phyloP scores from a whole-genome alignment of 2,329 filamentous ascomycete species.

The Colletotrichum truncatum region DNA sequence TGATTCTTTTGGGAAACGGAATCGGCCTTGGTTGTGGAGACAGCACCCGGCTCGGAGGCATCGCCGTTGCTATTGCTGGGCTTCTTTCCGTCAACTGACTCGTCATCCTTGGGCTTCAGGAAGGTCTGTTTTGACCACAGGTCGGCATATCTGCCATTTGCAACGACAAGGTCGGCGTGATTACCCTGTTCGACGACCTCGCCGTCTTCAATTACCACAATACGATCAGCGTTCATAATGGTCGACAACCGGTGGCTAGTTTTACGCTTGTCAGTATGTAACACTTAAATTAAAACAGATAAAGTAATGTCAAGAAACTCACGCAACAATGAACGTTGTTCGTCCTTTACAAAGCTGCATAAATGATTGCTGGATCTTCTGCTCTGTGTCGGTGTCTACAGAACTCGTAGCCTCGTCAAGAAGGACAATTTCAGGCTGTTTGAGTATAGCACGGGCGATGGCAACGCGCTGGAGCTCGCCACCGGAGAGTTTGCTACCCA shows the following conservation, averaged over 20 bases:
- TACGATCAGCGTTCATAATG: conserved; percentile 74
- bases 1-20: conserved; percentile 25
- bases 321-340: conserved; percentile 74
- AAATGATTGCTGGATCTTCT: conserved; percentile 72
- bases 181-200: conserved; percentile 70
- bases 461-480: conserved; percentile 74
- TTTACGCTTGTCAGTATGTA: conserved; percentile 14
- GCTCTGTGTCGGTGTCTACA: conserved; percentile 76
- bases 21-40: conserved; percentile 45
- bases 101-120: conserved; percentile 55
- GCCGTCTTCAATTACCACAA: conserved; percentile 72
- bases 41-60: conserved; percentile 44
- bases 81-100: not conserved
- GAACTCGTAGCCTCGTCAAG: conserved; percentile 84
- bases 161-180: conserved; percentile 66
- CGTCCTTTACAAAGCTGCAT: conserved; percentile 65
- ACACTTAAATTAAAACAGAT: no score
- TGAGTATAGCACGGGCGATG: conserved; percentile 77
- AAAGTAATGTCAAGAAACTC: conserved; percentile 41
- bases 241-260: conserved; percentile 73
- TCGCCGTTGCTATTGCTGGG: conserved; percentile 46
- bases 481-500: conserved; percentile 66
- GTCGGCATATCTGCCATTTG: conserved; percentile 69
- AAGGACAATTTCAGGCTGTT: conserved; percentile 78
- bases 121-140: conserved; percentile 73